Percentiles rank a stretch among this genome's conserved stretches.
Conservation (phyloP, 2,329 filamentous ascomycete genomes). For the Madurella mycetomatis region DNA sequence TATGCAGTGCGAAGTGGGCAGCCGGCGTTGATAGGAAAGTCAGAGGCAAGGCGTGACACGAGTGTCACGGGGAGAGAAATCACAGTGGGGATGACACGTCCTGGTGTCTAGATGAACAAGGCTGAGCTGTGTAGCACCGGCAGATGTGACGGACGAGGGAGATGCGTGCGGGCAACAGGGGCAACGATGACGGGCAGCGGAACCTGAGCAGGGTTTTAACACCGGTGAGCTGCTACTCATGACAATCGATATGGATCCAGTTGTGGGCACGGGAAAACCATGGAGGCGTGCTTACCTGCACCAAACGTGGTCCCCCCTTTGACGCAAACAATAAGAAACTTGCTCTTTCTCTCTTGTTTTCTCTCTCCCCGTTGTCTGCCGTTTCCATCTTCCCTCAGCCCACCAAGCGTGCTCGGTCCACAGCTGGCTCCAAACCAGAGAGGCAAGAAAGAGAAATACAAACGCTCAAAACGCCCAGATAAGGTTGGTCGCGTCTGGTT, state of each 20-base stretch:
- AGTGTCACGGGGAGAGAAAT: slow-evolving; percentile 5
- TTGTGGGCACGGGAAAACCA: not conserved
- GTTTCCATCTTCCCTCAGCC: not conserved
- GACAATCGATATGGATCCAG: not conserved
- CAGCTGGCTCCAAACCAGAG: not conserved
- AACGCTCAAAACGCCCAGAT: slow-evolving; percentile 16
- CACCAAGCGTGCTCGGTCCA: not conserved
- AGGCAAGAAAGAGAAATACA: slow-evolving; percentile 5
- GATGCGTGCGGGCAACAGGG: not conserved
- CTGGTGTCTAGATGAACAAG: not conserved
- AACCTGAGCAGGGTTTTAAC: not conserved
- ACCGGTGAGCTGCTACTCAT: not conserved
- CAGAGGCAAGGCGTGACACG: slow-evolving; percentile 11
- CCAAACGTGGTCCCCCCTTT: not conserved
- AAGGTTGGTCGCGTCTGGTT: slow-evolving; percentile 15
- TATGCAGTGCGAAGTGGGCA: slow-evolving; percentile 4
- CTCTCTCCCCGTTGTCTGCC: not conserved
- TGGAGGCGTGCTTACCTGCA: not conserved
- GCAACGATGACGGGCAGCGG: not conserved
- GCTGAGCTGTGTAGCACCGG: slow-evolving; percentile 3
- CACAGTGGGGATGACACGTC: slow-evolving; percentile 2
- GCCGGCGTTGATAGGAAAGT: slow-evolving; percentile 1
- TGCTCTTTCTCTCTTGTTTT: not conserved
- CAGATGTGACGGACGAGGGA: not conserved
- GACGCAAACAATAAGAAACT: not conserved